These are phyloP conservation scores for Pulveroboletus frians DNA, from an alignment of 768 basidiomycete species.

Conservation along the genomic window DNA sequence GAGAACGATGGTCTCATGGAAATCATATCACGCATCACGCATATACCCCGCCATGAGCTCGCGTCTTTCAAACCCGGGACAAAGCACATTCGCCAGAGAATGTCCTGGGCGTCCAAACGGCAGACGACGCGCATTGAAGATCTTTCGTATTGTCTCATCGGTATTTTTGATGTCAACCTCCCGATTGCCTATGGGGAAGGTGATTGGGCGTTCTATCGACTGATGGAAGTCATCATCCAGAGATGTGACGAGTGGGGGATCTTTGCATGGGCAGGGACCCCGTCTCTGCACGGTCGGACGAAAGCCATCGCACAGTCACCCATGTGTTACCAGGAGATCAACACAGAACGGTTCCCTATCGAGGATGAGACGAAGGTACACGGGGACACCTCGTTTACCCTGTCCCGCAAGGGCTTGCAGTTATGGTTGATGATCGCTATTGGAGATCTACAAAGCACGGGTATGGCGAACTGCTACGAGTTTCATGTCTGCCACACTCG, in stretches of 20 bases:
- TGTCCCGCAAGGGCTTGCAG: slow-evolving; percentile 14
- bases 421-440: slow-evolving; percentile 9
- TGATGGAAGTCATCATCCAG: slow-evolving; percentile 22
- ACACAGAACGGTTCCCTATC: background rate
- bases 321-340: slow-evolving; percentile 12
- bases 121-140: slow-evolving; percentile 23
- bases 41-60: slow-evolving; percentile 9
- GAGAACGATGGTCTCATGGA: background rate
- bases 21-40: slow-evolving; percentile 4
- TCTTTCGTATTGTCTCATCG: slow-evolving; percentile 22
- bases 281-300: slow-evolving; percentile 10
- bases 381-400: slow-evolving; percentile 13
- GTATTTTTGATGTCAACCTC: slow-evolving; percentile 22
- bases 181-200: slow-evolving; percentile 15
- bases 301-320: slow-evolving; percentile 14
- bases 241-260: slow-evolving; percentile 22
- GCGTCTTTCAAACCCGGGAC: slow-evolving; percentile 7
- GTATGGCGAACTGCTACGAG: background rate
- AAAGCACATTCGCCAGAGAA: slow-evolving; percentile 10
- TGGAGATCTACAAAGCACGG: background rate
- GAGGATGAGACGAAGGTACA: slow-evolving; percentile 5
- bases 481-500: background rate
- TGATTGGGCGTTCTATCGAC: slow-evolving; percentile 22
- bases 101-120: slow-evolving; percentile 23
- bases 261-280: slow-evolving; percentile 21